phyloP scores from a whole-genome alignment of 306 rosid genomes.

The Alnus rubra region DNA sequence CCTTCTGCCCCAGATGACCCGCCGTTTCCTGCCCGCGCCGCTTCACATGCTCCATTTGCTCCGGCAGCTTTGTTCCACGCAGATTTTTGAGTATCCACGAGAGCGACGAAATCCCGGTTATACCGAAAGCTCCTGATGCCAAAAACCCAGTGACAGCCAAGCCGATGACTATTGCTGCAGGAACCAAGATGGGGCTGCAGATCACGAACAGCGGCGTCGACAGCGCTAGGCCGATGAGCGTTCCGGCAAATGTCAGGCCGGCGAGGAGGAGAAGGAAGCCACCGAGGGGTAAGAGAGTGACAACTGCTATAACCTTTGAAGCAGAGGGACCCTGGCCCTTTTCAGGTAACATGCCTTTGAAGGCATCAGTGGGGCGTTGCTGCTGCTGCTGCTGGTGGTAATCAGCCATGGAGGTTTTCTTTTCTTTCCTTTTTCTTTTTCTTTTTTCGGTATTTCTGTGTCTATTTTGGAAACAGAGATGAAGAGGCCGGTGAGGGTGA shows the following conservation, averaged over 20 bases:
- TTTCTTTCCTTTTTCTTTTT: neutral
- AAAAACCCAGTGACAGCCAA: constrained; percentile 49
- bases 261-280: constrained; percentile 50
- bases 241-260: constrained; percentile 39
- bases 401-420: constrained; percentile 40
- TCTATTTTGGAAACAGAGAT: neutral
- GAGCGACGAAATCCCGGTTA: constrained; percentile 58
- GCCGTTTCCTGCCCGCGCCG: constrained; percentile 28
- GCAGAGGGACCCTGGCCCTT: constrained; percentile 19
- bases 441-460: neutral
- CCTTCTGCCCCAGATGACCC: constrained; percentile 26
- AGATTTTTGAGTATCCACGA: constrained; percentile 48
- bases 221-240: constrained; percentile 46
- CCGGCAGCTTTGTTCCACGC: constrained; percentile 30
- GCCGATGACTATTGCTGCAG: constrained; percentile 40
- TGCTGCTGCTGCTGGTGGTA: constrained; percentile 15
- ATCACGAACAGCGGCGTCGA: constrained; percentile 50
- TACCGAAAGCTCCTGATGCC: constrained; percentile 56
- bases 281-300: constrained; percentile 49
- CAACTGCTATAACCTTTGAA: constrained; percentile 35
- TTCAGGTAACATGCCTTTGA: constrained; percentile 19
- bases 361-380: constrained; percentile 8
- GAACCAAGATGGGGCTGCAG: constrained; percentile 59
- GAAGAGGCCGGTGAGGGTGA: neutral
- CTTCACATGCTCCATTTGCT: constrained; percentile 32